phyloP scores from a whole-genome alignment of 805 yeast species.

The Saccharomycopsis vini region DNA sequence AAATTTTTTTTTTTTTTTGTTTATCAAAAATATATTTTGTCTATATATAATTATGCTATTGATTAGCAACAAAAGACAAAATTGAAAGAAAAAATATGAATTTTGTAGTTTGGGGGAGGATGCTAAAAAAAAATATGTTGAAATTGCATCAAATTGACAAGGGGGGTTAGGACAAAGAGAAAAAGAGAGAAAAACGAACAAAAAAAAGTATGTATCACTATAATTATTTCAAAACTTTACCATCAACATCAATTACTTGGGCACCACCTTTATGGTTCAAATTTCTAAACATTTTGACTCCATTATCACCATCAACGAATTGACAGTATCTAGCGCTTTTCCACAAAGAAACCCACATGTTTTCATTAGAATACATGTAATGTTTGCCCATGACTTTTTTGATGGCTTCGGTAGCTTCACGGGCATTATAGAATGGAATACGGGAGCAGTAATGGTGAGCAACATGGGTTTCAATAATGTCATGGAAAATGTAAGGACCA shows the following conservation, averaged over 20 bases:
- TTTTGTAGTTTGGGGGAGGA: no score
- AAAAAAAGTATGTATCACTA: no score
- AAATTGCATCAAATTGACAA: no score
- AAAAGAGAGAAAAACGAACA: no score
- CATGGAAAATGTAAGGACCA: conserved; percentile 75
- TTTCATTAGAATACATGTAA: conserved; percentile 52
- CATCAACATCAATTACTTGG: conserved; percentile 17
- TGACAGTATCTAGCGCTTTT: conserved; percentile 58
- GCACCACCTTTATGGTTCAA: conserved; percentile 46
- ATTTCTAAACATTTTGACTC: conserved; percentile 69
- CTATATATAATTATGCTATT: no score
- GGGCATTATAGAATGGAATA: conserved; percentile 83
- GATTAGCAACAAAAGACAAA: no score
- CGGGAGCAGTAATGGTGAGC: conserved; percentile 77
- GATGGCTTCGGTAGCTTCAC: conserved; percentile 70
- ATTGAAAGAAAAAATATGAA: no score
- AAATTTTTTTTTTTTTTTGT: no score
- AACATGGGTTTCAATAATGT: conserved; percentile 85
- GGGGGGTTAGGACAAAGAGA: no score
- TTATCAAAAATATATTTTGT: no score
- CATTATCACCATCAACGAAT: conserved; percentile 64
- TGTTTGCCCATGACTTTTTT: conserved; percentile 80
- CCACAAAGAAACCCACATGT: conserved; percentile 64
- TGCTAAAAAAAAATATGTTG: no score
- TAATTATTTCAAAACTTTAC: conserved; percentile 5